Evolutionary conservation across 306 rosid genomes (phyloP), one percentile per base, ranked within the genome.

Genomic region (Mimosa bimucronata): DNA sequence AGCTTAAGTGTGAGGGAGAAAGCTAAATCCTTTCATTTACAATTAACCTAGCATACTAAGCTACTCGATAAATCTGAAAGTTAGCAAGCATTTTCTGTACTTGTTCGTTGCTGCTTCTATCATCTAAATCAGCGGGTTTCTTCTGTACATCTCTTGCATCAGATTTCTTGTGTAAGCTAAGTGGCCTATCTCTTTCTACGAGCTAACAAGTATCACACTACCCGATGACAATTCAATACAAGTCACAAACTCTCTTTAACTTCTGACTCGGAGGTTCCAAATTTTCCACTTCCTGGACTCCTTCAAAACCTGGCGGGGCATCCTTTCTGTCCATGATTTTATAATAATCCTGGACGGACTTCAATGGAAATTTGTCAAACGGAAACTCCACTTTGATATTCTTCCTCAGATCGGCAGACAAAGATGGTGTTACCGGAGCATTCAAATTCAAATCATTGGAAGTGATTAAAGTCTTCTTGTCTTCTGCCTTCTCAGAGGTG

Each of bases 301-400:
- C 55, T 68, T 73, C 31, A 16, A 83, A 86, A 65, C 89, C 85
- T 0, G 83, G 83, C 0, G 89, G 89, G 66, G 37, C 70, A 74
- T 61, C 81, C 18, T 44, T 31, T 9, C 44, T 29, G 75, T 76
- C 72, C 30, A 3, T 10, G 25, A 29, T 12, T 71, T 72, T 40
- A 46, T n/a, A 16, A 66, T 28, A 48, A 18, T 78, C 76, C 70
- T 45, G 40, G 29, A 29, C 9, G 1, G 81, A 37, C 28, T 50
- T 50, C 44, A 29, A 19, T 4, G 26, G 16, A 34, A 25, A 61
- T 28, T 42, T 29, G 25, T 64, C 55, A 25, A 46, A 29, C 45
- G 75, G 45, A 69, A 38, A 9, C 81, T 30, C 71, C 16, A 14
- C 10, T 13, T 34, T 76, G 60, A 64, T 34, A 25, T 71, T 41